Conservation (phyloP, 2,329 filamentous ascomycete genomes). For the Taxawa tesnikishii region DNA sequence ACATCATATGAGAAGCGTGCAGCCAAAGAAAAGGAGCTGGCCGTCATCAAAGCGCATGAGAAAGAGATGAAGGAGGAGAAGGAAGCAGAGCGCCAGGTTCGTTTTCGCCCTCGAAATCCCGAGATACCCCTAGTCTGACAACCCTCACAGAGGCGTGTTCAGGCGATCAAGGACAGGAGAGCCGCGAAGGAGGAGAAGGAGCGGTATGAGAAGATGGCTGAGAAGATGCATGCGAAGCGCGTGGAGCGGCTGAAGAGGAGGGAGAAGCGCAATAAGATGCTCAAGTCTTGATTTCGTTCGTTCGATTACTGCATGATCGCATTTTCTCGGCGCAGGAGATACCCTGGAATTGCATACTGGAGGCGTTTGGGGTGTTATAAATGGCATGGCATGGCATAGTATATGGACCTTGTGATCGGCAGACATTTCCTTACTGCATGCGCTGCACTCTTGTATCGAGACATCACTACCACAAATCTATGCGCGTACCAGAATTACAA, state of each 20-base stretch:
- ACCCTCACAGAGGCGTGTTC: conserved; percentile 51
- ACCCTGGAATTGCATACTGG: no score
- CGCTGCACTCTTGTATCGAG: no score
- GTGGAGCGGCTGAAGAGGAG: conserved; percentile 78
- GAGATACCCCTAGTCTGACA: no score
- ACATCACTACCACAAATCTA: no score
- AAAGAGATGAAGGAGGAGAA: conserved; percentile 95
- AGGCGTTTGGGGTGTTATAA: no score
- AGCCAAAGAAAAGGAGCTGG: conserved; percentile 55
- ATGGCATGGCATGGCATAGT: no score
- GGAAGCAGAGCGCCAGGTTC: conserved; percentile 72
- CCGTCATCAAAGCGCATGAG: conserved; percentile 81
- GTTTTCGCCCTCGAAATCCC: no score
- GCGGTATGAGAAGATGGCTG: conserved; percentile 67
- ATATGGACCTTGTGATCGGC: no score
- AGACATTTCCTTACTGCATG: no score
- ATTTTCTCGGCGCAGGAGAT: conserved; percentile 4
- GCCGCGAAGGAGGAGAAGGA: conserved; percentile 72
- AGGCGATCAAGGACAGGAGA: conserved; percentile 70
- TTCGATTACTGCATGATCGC: no score
- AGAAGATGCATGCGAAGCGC: conserved; percentile 72
- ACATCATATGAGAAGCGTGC: conserved; percentile 68
- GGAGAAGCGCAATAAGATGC: conserved; percentile 88
- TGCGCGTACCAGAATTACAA: no score
- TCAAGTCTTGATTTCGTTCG: conserved; percentile 29